Evolutionary conservation across 2,329 filamentous ascomycete species (phyloP).

Genomic region (Coniella lustricola): DNA sequence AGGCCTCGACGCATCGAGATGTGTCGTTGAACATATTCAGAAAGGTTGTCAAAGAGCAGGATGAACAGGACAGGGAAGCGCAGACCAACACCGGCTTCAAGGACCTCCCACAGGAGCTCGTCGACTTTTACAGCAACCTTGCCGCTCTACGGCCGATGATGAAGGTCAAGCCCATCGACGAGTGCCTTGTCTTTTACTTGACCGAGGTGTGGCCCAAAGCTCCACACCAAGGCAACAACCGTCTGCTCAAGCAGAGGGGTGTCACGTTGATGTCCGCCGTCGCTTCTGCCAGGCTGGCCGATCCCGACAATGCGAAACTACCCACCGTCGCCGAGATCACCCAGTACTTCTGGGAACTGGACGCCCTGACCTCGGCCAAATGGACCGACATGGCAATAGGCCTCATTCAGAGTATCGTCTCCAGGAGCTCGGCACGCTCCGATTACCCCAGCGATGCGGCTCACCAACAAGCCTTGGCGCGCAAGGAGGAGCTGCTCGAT

Average conservation of each 20-base stretch:
- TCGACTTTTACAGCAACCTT: conserved; percentile 24
- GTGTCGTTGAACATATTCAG: conserved; percentile 10
- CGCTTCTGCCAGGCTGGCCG: conserved; percentile 24
- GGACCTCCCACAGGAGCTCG: conserved; percentile 5
- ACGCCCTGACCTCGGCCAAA: conserved; percentile 24
- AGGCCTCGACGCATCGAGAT: background rate
- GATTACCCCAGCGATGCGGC: conserved; percentile 22
- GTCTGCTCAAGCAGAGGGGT: conserved; percentile 19
- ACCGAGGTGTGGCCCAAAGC: conserved; percentile 16
- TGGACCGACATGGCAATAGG: conserved; percentile 30
- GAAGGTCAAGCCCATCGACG: conserved; percentile 15
- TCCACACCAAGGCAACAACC: conserved; percentile 19
- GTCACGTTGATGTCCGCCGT: conserved; percentile 26
- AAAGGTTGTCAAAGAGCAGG: conserved; percentile 9
- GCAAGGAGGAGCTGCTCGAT: conserved; percentile 26
- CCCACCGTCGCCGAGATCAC: conserved; percentile 33
- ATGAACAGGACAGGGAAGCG: background rate
- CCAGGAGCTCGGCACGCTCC: conserved; percentile 20
- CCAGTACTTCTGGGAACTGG: conserved; percentile 28
- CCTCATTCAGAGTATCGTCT: conserved; percentile 27
- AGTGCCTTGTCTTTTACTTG: conserved; percentile 28
- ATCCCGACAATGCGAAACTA: conserved; percentile 25
- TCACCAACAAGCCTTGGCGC: conserved; percentile 24
- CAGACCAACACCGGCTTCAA: background rate
- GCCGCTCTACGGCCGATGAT: conserved; percentile 24